phyloP scores from a whole-genome alignment of 139 green algal genomes.

The Edaphochlamys debaryana region DNA sequence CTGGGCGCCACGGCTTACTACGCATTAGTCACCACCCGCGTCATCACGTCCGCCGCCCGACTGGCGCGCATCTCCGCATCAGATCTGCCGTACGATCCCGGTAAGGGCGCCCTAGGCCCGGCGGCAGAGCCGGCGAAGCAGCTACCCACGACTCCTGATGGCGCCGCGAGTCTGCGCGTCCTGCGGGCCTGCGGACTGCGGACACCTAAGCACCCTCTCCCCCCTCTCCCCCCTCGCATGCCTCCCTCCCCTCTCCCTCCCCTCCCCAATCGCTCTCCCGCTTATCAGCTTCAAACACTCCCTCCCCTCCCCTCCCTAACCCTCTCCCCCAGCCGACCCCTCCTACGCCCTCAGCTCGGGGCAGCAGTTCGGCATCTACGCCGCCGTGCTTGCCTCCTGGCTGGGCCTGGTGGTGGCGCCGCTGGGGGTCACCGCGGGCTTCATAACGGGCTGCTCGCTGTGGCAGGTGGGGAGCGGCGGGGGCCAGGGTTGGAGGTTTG shows the following conservation, averaged over 20 bases:
- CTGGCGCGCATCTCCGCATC: not conserved
- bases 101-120: not conserved
- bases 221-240: too few relatives aligned
- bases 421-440: not conserved
- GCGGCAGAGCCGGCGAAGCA: too few relatives aligned
- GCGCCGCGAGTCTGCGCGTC: too few relatives aligned
- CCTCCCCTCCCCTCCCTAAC: not conserved
- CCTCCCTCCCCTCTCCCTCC: too few relatives aligned
- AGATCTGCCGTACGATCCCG: not conserved
- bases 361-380: not conserved
- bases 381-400: not conserved
- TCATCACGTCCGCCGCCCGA: not conserved
- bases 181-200: too few relatives aligned
- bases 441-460: constrained; percentile 3
- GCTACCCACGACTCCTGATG: too few relatives aligned
- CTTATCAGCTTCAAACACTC: too few relatives aligned
- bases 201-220: too few relatives aligned
- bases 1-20: constrained; percentile 8
- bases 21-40: not conserved
- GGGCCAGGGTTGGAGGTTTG: not conserved
- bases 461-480: constrained; percentile 6
- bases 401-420: not conserved
- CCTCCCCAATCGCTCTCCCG: too few relatives aligned
- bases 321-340: not conserved
- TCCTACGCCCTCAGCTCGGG: not conserved